Conservation (phyloP, 2,329 filamentous ascomycete species). For the Thelonectria olida region DNA sequence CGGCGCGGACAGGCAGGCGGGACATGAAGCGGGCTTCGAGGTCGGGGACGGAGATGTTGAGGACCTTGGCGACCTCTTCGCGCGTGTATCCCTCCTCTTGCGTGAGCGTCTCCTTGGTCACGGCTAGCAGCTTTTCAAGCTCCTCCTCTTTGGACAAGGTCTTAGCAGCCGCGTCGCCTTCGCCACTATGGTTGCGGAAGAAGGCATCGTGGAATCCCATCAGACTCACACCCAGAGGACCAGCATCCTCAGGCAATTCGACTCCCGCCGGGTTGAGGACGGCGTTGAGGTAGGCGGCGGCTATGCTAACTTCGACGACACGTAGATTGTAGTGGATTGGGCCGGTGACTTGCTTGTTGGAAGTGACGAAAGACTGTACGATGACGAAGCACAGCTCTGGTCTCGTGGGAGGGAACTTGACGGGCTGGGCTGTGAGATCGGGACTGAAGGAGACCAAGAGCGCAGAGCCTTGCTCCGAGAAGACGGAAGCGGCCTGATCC, state of each 20-base stretch:
- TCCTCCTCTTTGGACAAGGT: conserved; percentile 66
- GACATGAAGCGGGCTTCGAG: conserved; percentile 84
- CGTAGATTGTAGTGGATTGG: conserved; percentile 96
- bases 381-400: conserved; percentile 92
- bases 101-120: conserved; percentile 76
- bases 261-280: conserved; percentile 65
- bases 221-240: conserved; percentile 83
- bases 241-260: conserved; percentile 77
- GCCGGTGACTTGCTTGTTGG: conserved; percentile 93
- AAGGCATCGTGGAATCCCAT: conserved; percentile 88
- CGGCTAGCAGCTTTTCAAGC: conserved; percentile 75
- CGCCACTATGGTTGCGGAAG: conserved; percentile 62
- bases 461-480: conserved; percentile 85
- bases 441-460: conserved; percentile 92
- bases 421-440: conserved; percentile 76
- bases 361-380: conserved; percentile 91
- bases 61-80: conserved; percentile 79
- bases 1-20: conserved; percentile 87
- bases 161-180: conserved; percentile 54
- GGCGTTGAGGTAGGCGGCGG: conserved; percentile 74
- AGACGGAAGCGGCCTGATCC: conserved; percentile 97
- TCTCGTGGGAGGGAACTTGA: conserved; percentile 82
- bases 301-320: conserved; percentile 93
- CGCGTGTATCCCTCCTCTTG: conserved; percentile 88
- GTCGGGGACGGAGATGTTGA: conserved; percentile 74